A percentile compares a stretch with the other conserved stretches of the same genome.
Conservation (phyloP, 805 yeast genomes). For the Kuraishia molischiana region DNA sequence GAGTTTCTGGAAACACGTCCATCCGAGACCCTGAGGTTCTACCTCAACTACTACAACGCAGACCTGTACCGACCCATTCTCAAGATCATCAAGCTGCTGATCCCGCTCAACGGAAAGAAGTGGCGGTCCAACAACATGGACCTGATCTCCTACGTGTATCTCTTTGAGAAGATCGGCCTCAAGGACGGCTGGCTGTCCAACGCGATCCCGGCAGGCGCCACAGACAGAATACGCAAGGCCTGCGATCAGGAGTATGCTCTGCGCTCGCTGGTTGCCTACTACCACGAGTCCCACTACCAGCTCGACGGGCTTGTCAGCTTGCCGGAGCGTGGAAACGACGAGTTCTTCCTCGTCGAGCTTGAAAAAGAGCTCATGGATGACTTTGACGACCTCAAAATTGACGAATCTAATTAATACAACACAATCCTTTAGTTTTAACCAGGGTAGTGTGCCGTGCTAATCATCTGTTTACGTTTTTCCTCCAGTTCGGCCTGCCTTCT, state of each 20-base stretch:
- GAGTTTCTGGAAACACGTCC: conserved; percentile 55
- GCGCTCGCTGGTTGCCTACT: conserved; percentile 68
- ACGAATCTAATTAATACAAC: too few relatives aligned
- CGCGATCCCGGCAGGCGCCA: conserved; percentile 51
- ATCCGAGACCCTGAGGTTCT: conserved; percentile 47
- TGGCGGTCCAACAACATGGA: conserved; percentile 96
- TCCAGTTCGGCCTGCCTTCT: too few relatives aligned
- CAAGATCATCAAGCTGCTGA: conserved; percentile 64
- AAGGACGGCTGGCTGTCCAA: conserved; percentile 91
- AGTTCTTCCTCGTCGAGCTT: conserved; percentile 31
- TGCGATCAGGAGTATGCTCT: conserved; percentile 81
- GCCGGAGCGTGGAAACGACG: conserved; percentile 43
- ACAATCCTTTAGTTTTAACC: too few relatives aligned
- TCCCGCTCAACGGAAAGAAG: conserved; percentile 87
- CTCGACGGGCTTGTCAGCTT: conserved; percentile 29
- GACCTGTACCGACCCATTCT: conserved; percentile 61
- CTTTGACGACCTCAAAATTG: background rate
- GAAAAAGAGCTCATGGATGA: conserved; percentile 12
- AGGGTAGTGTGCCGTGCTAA: too few relatives aligned
- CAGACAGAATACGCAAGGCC: conserved; percentile 64
- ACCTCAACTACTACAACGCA: conserved; percentile 50
- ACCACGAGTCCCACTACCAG: conserved; percentile 53
- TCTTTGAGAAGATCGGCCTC: conserved; percentile 61
- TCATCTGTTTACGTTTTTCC: too few relatives aligned
- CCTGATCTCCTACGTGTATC: conserved; percentile 74